Evolutionary conservation across 208 protist genomes (phyloP), one percentile per base, ranked within the genome.

Genomic region (Trypanosoma conorhini): DNA sequence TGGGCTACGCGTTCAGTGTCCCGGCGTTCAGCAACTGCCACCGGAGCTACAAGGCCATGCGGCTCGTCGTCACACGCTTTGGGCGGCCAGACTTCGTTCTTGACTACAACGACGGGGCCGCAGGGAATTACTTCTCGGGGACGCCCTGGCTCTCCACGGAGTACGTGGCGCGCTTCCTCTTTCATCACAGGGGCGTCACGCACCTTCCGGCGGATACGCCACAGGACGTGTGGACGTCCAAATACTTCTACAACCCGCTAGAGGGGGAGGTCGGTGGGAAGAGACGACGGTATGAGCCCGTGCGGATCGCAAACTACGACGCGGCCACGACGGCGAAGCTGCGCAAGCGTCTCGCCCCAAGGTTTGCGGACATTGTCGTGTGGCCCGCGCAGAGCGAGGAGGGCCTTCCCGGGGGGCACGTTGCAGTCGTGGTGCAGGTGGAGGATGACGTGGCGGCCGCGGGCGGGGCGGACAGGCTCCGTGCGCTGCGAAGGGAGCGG

Each of bases 11-110:
- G 13, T 63, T 80, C 51, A 58, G 73, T 50, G 72, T 88, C 5
- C 87, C 85, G 1, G 82, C 78, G 21, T 90, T 82, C 63, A 93
- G 87, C 72, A 93, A 93, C 65, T 93, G 84, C 64, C 71, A 86
- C 67, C 64, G 69, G 2, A 1, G 0, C 31, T 40, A 46, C 31
- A 35, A 19, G 8, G 31, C 57, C 3, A 21, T 46, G 22, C 48
- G n/a, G 24, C 0, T 57, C 1, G 22, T 38, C 4, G 15, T 57
- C 15, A 56, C 30, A 46, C 44, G 62, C 12, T 57, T 67, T 26
- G 48, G 62, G 4, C 35, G 24, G 9, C 48, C 62, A 42, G 24
- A 44, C 33, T 5, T 28, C 19, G 30, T 52, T 21, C 19, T 55
- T 7, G 26, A 15, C 3, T 2, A 22, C 5, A 52, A 54, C 46